These are phyloP conservation scores for Glaciozyma antarctica DNA, from an alignment of 768 basidiomycete species.

Conservation along the genomic window DNA sequence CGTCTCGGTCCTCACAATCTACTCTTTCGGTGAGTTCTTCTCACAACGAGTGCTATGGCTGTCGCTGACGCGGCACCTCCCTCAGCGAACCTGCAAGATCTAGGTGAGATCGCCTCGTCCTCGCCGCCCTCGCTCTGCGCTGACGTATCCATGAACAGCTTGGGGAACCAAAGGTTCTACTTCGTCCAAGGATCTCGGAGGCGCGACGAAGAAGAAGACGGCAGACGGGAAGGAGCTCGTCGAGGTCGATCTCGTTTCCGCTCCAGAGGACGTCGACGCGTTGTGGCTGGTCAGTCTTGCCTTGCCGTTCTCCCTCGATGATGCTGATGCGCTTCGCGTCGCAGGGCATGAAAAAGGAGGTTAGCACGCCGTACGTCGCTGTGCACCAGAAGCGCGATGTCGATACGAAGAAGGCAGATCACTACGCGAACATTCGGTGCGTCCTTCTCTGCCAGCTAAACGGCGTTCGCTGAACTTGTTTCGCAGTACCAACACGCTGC, in stretches of 20 bases:
- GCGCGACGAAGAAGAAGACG: slow-evolving; percentile 77
- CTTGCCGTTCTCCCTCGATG: no score
- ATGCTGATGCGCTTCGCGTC: no score
- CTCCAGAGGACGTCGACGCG: slow-evolving; percentile 75
- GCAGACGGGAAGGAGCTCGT: slow-evolving; percentile 76
- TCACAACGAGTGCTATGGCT: neutral
- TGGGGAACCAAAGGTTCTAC: slow-evolving; percentile 92
- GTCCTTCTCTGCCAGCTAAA: neutral
- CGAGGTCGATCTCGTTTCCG: slow-evolving; percentile 74
- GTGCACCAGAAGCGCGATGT: slow-evolving; percentile 74
- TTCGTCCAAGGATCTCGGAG: slow-evolving; percentile 78
- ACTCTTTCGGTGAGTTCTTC: slow-evolving; percentile 28
- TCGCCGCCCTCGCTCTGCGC: slow-evolving; percentile 8
- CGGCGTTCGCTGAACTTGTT: neutral
- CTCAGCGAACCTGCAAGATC: slow-evolving; percentile 53
- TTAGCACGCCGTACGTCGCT: slow-evolving; percentile 59
- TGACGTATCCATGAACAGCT: neutral
- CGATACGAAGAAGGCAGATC: slow-evolving; percentile 79
- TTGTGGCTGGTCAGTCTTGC: slow-evolving; percentile 50
- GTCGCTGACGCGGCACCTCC: neutral
- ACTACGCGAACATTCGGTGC: slow-evolving; percentile 68
- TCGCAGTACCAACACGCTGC: slow-evolving; percentile 22
- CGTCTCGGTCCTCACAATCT: slow-evolving; percentile 40
- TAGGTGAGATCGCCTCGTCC: slow-evolving; percentile 49
- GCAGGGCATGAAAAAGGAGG: slow-evolving; percentile 55